Conservation (phyloP, 2,329 filamentous ascomycete genomes). For the Ophiostoma angusticollis region DNA sequence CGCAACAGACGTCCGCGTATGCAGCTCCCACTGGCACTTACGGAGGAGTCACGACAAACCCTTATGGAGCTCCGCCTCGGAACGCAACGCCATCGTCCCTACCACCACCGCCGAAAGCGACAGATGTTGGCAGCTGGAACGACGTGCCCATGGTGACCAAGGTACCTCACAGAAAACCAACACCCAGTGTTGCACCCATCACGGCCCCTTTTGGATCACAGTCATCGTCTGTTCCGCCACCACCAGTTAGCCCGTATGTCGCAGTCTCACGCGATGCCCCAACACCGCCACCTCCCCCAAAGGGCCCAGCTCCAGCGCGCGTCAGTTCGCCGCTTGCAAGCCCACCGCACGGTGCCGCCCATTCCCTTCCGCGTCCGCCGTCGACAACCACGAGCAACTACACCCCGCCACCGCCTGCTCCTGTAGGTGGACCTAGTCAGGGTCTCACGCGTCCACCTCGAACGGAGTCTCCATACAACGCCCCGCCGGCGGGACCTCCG, state of each 20-base stretch:
- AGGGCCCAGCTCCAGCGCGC: conserved; percentile 56
- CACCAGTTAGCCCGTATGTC: conserved; percentile 45
- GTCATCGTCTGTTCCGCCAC: conserved; percentile 39
- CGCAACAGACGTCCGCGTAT: conserved; percentile 16
- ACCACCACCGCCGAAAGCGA: conserved; percentile 55
- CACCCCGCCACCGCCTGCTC: conserved; percentile 40
- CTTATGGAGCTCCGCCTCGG: conserved; percentile 31
- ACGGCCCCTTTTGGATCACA: conserved; percentile 63
- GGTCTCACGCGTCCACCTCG: conserved; percentile 45
- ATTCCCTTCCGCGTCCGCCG: conserved; percentile 40
- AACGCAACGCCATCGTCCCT: conserved; percentile 51
- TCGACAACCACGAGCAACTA: conserved; percentile 47
- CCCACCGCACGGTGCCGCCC: conserved; percentile 35
- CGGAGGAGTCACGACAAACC: conserved; percentile 21
- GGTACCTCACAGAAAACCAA: conserved; percentile 56
- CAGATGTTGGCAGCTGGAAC: conserved; percentile 78
- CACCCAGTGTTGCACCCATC: conserved; percentile 57
- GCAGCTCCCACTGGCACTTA: conserved; percentile 28
- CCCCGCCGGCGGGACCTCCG: conserved; percentile 57
- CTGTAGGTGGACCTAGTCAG: conserved; percentile 19
- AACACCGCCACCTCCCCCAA: conserved; percentile 70
- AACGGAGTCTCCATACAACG: conserved; percentile 75
- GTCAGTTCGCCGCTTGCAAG: conserved; percentile 59
- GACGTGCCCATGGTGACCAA: conserved; percentile 82
- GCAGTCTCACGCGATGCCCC: conserved; percentile 42